Evolutionary conservation across 306 rosid genomes (phyloP), one percentile per base, ranked within the genome.

Genomic region (Trichosanthes cucumerina): DNA sequence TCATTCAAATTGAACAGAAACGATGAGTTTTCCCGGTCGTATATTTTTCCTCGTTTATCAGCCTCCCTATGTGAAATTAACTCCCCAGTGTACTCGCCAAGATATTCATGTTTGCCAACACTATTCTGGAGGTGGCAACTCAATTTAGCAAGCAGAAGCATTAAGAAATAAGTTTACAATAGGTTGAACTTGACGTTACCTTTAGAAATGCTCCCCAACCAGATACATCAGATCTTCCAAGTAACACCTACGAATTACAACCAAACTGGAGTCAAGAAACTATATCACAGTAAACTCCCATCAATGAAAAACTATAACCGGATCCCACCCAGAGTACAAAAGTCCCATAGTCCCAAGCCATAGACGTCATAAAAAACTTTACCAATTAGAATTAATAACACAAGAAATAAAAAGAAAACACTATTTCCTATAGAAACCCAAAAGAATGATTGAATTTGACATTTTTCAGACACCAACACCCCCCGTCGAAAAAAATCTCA

Each of bases 141-240:
- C 78, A 69, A 83, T 23, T 88, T 80, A 86, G 86, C 86, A 53
- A 79, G 79, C 77, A 63, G 65, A 70, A 73, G 77, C 43, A 72
- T 58, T 53, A 57, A 49, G 23, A 79, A 81, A 80, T 18, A 39
- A 56, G 52, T 52, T 38, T 53, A 43, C 18, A 76, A 38, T 74
- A 38, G 60, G 78, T 79, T 65, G 77, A 76, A 60, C 62, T n/a
- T 24, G 34, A 39, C 36, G 64, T 72, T 84, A 92, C 99, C 97
- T 92, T 92, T 57, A 95, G 83, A 87, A 95, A 95, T 71, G 99
- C 99, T 84, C 99, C 99, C 99, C 99, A 96, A 18, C 99, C 99
- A 64, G 99, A 96, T 77, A 96, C 85, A 82, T 96, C 97, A 83
- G 99, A 96, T 86, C 90, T 87, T 86, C 99, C 99, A 74, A 96